phyloP scores from a whole-genome alignment of 352 stramenopile species.

The Phytophthora colocasiae region DNA sequence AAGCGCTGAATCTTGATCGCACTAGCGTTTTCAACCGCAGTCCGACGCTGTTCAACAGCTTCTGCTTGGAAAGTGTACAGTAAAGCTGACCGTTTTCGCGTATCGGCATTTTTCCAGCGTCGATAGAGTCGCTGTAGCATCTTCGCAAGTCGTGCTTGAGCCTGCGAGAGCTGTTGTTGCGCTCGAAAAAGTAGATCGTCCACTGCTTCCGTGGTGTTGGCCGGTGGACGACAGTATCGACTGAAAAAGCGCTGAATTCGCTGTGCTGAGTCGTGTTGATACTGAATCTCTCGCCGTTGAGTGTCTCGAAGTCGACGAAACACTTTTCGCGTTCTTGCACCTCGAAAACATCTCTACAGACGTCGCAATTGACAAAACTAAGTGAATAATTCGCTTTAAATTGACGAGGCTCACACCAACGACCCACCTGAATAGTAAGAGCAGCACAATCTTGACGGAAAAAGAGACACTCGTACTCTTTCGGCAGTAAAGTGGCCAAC shows the following conservation, averaged over 20 bases:
- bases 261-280: constrained; percentile 25
- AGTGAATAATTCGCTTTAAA: not conserved
- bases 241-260: constrained; percentile 40
- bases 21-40: constrained; percentile 17
- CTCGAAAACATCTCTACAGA: constrained; percentile 54
- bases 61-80: constrained; percentile 14
- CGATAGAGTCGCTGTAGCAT: constrained; percentile 56
- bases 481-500: constrained; percentile 49
- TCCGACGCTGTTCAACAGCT: constrained; percentile 13
- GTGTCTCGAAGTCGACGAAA: constrained; percentile 35
- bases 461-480: constrained; percentile 56
- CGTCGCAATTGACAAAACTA: not conserved
- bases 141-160: constrained; percentile 47
- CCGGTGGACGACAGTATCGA: constrained; percentile 13
- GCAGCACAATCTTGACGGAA: constrained; percentile 48
- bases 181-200: constrained; percentile 51
- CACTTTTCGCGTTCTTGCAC: constrained; percentile 36
- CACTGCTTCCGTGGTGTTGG: not conserved
- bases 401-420: not conserved
- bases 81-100: constrained; percentile 10
- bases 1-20: constrained; percentile 46
- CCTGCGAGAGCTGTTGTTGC: constrained; percentile 38
- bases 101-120: constrained; percentile 25
- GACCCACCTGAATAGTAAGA: constrained; percentile 45
- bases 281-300: constrained; percentile 12